These are phyloP conservation scores for Malus hybrid DNA, from an alignment of 331 rosid genomes.

Conservation along the genomic window DNA sequence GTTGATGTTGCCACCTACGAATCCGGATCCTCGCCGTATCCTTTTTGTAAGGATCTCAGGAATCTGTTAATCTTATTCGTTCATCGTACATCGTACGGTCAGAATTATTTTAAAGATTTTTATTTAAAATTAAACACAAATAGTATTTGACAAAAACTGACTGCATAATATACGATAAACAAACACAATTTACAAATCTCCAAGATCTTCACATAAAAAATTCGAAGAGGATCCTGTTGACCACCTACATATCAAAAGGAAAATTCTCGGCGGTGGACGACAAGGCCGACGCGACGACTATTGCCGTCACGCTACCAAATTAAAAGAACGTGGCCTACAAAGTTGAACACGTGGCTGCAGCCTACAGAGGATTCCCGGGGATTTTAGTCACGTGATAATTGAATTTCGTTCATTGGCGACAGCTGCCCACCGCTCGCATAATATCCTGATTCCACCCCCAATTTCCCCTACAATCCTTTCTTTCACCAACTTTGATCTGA, in stretches of 20 bases:
- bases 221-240: too few relatives aligned
- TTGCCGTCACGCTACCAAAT: not conserved
- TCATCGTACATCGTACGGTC: accelerated
- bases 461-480: not conserved
- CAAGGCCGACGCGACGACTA: not conserved
- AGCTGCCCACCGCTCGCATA: too few relatives aligned
- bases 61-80: too few relatives aligned
- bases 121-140: too few relatives aligned
- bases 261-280: not conserved
- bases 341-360: not conserved
- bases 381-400: slow-evolving; percentile 7
- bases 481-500: not conserved
- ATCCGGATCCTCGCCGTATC: too few relatives aligned
- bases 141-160: accelerated
- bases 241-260: not conserved
- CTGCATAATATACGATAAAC: too few relatives aligned
- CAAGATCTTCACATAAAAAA: too few relatives aligned
- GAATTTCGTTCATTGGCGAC: not conserved
- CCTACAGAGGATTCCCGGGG: not conserved
- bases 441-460: not conserved
- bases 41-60: too few relatives aligned
- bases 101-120: too few relatives aligned
- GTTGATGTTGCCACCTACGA: not conserved
- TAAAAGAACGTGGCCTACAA: not conserved
- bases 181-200: accelerated